Percentiles rank a stretch among this genome's conserved stretches.
phyloP scores from a whole-genome alignment of 768 basidiomycete genomes.

The Sporobolomyces phaffii region DNA sequence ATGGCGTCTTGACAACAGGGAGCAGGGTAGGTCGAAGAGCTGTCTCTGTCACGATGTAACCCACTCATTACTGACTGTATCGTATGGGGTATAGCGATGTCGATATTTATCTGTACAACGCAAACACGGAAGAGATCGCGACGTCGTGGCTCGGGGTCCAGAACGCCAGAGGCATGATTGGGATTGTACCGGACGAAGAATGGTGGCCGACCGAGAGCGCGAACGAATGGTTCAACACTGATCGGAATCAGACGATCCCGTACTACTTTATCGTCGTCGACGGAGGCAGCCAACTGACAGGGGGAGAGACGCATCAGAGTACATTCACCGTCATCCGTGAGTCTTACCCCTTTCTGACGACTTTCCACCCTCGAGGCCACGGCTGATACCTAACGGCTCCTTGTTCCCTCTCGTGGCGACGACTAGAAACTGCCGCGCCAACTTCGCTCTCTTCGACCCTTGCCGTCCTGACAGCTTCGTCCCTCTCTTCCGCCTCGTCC shows the following conservation, averaged over 20 bases:
- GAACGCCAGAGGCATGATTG: slow-evolving; percentile 55
- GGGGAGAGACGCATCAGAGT: slow-evolving; percentile 59
- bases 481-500: slow-evolving; percentile 47
- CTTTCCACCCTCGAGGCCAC: no score
- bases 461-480: slow-evolving; percentile 75
- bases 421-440: slow-evolving; percentile 42
- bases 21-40: not conserved
- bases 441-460: slow-evolving; percentile 40
- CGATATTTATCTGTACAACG: slow-evolving; percentile 71
- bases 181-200: slow-evolving; percentile 56
- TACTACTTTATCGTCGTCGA: slow-evolving; percentile 75
- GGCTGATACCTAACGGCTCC: no score
- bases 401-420: no score
- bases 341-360: not conserved
- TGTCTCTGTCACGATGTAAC: no score
- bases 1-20: no score
- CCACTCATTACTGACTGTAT: no score
- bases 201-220: slow-evolving; percentile 61
- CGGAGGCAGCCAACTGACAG: slow-evolving; percentile 53
- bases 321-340: slow-evolving; percentile 66
- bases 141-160: slow-evolving; percentile 52
- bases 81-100: no score
- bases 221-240: slow-evolving; percentile 31
- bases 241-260: slow-evolving; percentile 54
- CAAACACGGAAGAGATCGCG: slow-evolving; percentile 57